These are phyloP conservation scores for Ramaria rubella DNA, from an alignment of 768 basidiomycete species.

Conservation along the genomic window DNA sequence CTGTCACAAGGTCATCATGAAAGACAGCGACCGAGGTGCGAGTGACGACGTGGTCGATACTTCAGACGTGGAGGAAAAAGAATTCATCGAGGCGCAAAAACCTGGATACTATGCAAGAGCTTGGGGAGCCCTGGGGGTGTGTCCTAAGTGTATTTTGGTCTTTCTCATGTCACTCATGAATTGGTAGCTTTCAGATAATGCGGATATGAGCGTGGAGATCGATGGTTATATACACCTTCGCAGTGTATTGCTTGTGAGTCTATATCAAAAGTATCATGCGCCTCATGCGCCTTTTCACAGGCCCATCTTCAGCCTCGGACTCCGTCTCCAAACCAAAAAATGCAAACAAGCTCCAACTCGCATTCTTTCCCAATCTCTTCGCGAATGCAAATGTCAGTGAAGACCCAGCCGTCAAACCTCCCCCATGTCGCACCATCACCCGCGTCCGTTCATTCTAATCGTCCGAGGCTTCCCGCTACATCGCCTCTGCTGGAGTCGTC, in stretches of 20 bases:
- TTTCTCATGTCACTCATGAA: not conserved
- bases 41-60: slow-evolving; percentile 5
- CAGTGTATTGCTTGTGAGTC: not conserved
- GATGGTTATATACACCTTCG: not conserved
- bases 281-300: not conserved
- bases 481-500: too few species aligned
- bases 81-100: not conserved
- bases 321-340: not conserved
- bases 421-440: not conserved
- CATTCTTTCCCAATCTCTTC: not conserved
- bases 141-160: too few species aligned
- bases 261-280: not conserved
- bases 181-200: not conserved
- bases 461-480: too few species aligned
- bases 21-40: not conserved
- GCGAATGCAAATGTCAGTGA: not conserved
- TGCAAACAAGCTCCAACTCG: not conserved
- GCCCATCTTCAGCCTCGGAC: not conserved
- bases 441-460: too few species aligned
- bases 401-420: not conserved
- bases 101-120: slow-evolving; percentile 1
- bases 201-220: not conserved
- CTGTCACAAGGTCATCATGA: not conserved
- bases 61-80: slow-evolving; percentile 8
- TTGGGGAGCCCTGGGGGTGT: not conserved